These are phyloP conservation scores for Biancaea sappan DNA, from an alignment of 306 rosid genomes.

Conservation along the genomic window DNA sequence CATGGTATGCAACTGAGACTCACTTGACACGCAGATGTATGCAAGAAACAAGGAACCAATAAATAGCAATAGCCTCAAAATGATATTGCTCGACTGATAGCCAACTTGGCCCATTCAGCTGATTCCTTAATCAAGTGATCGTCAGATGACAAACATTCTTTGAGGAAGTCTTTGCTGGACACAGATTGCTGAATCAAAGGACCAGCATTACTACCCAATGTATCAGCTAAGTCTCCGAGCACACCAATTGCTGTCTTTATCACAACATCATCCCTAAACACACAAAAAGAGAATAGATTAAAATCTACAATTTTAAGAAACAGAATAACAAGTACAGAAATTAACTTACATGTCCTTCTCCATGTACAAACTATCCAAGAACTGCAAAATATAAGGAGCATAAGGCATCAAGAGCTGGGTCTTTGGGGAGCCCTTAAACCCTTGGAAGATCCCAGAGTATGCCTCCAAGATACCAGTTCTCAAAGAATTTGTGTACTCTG, in stretches of 20 bases:
- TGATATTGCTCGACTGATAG: conserved; percentile 59
- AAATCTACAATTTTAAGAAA: background rate
- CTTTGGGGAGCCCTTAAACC: conserved; percentile 87
- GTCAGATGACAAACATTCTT: conserved; percentile 59
- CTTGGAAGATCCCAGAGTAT: conserved; percentile 91
- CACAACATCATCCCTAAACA: conserved; percentile 69
- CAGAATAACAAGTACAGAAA: background rate
- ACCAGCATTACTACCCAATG: conserved; percentile 61
- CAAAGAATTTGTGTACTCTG: conserved; percentile 87
- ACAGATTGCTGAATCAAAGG: conserved; percentile 62
- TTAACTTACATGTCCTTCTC: conserved; percentile 86
- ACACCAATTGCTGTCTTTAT: conserved; percentile 70
- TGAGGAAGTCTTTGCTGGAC: conserved; percentile 44
- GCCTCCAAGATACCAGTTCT: conserved; percentile 96
- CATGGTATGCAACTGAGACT: conserved; percentile 80
- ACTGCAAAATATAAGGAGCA: conserved; percentile 84
- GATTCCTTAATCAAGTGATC: conserved; percentile 69
- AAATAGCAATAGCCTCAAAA: conserved; percentile 50
- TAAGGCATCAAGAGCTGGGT: conserved; percentile 86
- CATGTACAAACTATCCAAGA: conserved; percentile 83
- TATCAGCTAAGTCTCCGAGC: conserved; percentile 77
- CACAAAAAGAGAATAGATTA: conserved; percentile 1
- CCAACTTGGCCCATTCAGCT: conserved; percentile 74
- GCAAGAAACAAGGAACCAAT: conserved; percentile 58
- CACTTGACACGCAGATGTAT: conserved; percentile 78